Conservation (phyloP, 2,329 filamentous ascomycete genomes). For the Stagonosporopsis chrysanthemi region DNA sequence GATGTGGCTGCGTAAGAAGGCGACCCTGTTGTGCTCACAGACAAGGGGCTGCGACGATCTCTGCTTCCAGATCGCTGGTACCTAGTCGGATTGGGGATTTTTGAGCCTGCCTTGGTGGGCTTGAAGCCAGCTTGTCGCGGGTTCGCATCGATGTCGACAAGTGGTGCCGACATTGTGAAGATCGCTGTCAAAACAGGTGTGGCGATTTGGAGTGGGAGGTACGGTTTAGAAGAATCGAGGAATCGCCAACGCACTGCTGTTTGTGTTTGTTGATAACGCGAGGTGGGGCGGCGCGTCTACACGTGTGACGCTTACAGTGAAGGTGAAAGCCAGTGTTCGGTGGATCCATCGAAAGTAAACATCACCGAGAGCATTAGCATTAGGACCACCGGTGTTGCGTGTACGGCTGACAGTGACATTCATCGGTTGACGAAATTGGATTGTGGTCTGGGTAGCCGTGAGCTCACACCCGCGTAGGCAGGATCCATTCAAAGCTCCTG, state of each 20-base stretch:
- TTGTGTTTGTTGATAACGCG: slow-evolving; percentile 8
- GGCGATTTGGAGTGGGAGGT: neutral
- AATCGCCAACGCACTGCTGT: neutral
- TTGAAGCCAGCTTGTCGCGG: slow-evolving; percentile 14
- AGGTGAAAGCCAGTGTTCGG: slow-evolving; percentile 12
- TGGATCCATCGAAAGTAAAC: neutral
- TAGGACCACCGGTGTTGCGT: neutral
- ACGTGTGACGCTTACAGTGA: slow-evolving; percentile 19
- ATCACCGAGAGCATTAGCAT: no score
- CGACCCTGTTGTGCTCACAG: slow-evolving; percentile 22
- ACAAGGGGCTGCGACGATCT: slow-evolving; percentile 18
- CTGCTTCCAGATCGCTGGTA: neutral
- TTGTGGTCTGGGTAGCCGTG: neutral
- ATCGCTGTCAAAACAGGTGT: neutral
- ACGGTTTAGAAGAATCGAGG: neutral
- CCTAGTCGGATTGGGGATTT: slow-evolving; percentile 20
- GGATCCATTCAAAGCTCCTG: neutral
- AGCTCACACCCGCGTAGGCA: neutral
- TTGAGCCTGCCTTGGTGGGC: slow-evolving; percentile 13
- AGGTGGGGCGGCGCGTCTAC: slow-evolving; percentile 4
- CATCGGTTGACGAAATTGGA: neutral
- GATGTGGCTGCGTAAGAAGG: slow-evolving; percentile 15
- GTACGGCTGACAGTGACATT: neutral
- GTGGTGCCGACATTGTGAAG: slow-evolving; percentile 21
- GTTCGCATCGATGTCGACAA: slow-evolving; percentile 20